phyloP scores from a whole-genome alignment of 2,329 filamentous ascomycete species.

The Fusarium albidum region DNA sequence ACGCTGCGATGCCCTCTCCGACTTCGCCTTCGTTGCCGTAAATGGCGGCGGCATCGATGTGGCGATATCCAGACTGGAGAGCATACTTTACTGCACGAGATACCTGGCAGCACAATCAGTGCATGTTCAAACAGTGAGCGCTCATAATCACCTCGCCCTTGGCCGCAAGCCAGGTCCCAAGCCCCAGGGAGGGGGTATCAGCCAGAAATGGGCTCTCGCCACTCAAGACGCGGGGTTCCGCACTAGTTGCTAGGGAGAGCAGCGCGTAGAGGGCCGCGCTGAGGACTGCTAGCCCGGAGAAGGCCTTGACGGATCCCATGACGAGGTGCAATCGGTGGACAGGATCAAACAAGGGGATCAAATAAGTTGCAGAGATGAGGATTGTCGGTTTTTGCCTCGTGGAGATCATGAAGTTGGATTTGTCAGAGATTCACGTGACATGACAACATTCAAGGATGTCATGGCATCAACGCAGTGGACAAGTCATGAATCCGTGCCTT shows the following conservation, averaged over 20 bases:
- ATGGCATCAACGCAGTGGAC: too few relatives aligned
- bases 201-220: not conserved
- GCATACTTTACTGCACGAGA: slow-evolving; percentile 61
- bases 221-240: not conserved
- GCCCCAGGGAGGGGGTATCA: slow-evolving; percentile 42
- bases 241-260: not conserved
- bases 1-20: slow-evolving; percentile 53
- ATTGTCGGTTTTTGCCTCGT: too few relatives aligned
- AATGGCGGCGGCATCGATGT: slow-evolving; percentile 64
- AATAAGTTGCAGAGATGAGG: too few relatives aligned
- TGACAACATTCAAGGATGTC: too few relatives aligned
- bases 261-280: not conserved
- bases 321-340: not conserved
- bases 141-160: slow-evolving; percentile 23
- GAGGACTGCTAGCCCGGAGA: not conserved
- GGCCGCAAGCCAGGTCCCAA: slow-evolving; percentile 46
- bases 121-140: not conserved
- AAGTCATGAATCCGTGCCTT: too few relatives aligned
- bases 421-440: too few relatives aligned
- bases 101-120: slow-evolving; percentile 20
- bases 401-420: too few relatives aligned
- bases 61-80: slow-evolving; percentile 61
- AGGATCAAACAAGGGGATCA: too few relatives aligned
- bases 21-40: slow-evolving; percentile 68
- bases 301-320: not conserved